phyloP scores from a whole-genome alignment of 345 rosid species.

The Tarenaya hassleriana region DNA sequence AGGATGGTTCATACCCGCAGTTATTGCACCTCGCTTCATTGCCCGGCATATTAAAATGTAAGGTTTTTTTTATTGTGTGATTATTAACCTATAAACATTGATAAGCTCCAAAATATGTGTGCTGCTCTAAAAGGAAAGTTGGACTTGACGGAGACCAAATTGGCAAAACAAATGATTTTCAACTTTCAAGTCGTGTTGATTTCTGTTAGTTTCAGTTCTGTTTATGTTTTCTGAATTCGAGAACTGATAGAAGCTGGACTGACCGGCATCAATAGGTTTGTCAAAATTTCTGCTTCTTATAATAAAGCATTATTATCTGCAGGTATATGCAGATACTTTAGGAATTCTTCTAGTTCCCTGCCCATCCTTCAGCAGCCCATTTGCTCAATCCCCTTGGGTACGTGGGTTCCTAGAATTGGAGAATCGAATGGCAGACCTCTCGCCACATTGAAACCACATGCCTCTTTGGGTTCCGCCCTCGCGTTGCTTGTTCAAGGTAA shows the following conservation, averaged over 20 bases:
- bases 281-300: slow-evolving; percentile 8
- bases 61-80: slow-evolving; percentile 25
- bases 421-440: slow-evolving; percentile 58
- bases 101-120: too few species aligned
- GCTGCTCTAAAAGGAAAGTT: too few species aligned
- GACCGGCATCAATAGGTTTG: neutral
- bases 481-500: slow-evolving; percentile 71
- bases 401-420: slow-evolving; percentile 91
- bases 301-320: slow-evolving; percentile 31
- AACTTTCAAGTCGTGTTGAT: too few species aligned
- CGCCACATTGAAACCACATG: slow-evolving; percentile 62
- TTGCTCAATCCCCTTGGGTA: slow-evolving; percentile 71
- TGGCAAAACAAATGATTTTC: too few species aligned
- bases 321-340: slow-evolving; percentile 95
- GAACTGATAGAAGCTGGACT: too few species aligned
- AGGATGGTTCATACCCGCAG: slow-evolving; percentile 66
- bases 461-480: slow-evolving; percentile 69
- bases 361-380: slow-evolving; percentile 89
- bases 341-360: slow-evolving; percentile 74
- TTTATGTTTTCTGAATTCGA: too few species aligned
- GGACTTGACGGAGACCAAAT: too few species aligned
- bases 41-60: slow-evolving; percentile 87
- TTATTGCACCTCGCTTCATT: slow-evolving; percentile 89
- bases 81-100: neutral
- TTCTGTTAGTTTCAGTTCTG: too few species aligned